A percentile compares a stretch with the other conserved stretches of the same genome.
Evolutionary conservation across 371 early-diverging fungal genomes (phyloP).

Genomic region (Mortierella sp.): DNA sequence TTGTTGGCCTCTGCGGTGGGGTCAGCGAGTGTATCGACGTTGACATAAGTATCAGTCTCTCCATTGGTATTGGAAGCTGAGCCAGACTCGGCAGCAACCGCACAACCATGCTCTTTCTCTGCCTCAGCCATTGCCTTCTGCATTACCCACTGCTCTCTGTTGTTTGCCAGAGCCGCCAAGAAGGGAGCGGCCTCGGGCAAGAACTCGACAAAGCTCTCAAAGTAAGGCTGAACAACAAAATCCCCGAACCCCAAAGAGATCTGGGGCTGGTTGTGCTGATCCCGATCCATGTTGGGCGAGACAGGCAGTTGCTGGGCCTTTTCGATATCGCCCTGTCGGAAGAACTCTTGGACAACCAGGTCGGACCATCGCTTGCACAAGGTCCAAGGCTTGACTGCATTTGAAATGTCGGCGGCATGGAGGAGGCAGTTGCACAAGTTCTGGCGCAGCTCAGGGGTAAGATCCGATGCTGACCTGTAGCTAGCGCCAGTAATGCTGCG

Average conservation of each 20-base stretch:
- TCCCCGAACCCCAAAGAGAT: slow-evolving; percentile 88
- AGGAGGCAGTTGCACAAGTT: slow-evolving; percentile 79
- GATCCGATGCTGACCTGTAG: slow-evolving; percentile 21
- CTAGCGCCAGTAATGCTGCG: slow-evolving; percentile 6
- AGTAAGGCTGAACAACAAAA: slow-evolving; percentile 88
- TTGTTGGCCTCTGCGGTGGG: neutral
- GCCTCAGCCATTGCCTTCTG: slow-evolving; percentile 23
- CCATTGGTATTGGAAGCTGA: neutral
- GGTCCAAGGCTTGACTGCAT: slow-evolving; percentile 87
- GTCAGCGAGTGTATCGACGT: neutral
- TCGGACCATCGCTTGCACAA: slow-evolving; percentile 90
- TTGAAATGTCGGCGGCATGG: slow-evolving; percentile 92
- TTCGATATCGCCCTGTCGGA: slow-evolving; percentile 89
- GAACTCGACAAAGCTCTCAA: slow-evolving; percentile 82
- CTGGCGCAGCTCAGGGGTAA: slow-evolving; percentile 66
- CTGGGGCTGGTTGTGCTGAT: slow-evolving; percentile 77
- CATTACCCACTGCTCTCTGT: slow-evolving; percentile 39
- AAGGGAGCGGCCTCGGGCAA: slow-evolving; percentile 72
- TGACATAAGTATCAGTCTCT: neutral
- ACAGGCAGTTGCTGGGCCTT: slow-evolving; percentile 76
- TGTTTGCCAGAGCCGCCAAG: slow-evolving; percentile 37
- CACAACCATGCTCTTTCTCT: neutral
- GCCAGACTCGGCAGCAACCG: neutral
- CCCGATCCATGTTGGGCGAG: slow-evolving; percentile 91
- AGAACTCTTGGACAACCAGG: slow-evolving; percentile 88